Evolutionary conservation across 2,329 filamentous ascomycete species (phyloP).

Genomic region (Microascus cirrosus): DNA sequence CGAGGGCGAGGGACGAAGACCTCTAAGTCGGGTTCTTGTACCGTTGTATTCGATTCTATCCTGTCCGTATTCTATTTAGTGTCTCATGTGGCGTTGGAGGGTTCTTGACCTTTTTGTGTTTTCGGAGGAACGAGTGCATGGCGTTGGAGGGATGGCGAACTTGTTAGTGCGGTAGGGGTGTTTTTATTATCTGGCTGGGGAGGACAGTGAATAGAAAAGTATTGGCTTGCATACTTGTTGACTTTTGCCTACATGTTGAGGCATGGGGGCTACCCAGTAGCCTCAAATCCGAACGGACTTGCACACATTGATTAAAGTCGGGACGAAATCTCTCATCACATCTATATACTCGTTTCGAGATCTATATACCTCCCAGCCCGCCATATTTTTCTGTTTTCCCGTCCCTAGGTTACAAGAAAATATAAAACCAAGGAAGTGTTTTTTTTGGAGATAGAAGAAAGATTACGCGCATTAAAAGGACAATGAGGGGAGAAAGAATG

Average conservation of each 20-base stretch:
- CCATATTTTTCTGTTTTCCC: neutral
- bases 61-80: neutral
- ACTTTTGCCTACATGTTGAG: too few relatives aligned
- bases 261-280: too few relatives aligned
- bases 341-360: neutral
- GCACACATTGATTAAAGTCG: too few relatives aligned
- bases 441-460: neutral
- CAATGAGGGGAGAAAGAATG: conserved; percentile 2
- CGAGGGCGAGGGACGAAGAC: conserved; percentile 16
- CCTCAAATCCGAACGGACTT: too few relatives aligned
- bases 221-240: too few relatives aligned
- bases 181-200: too few relatives aligned
- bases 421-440: neutral
- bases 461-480: neutral
- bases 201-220: too few relatives aligned
- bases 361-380: neutral
- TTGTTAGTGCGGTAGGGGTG: too few relatives aligned
- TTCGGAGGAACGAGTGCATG: neutral
- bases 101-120: neutral
- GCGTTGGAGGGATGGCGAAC: neutral
- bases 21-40: neutral
- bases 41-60: neutral
- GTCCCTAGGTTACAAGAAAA: neutral
- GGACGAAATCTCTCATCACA: neutral
- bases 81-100: neutral